Evolutionary conservation across 108 stramenopile species (phyloP).

Genomic region (Skeletonema tropicum): DNA sequence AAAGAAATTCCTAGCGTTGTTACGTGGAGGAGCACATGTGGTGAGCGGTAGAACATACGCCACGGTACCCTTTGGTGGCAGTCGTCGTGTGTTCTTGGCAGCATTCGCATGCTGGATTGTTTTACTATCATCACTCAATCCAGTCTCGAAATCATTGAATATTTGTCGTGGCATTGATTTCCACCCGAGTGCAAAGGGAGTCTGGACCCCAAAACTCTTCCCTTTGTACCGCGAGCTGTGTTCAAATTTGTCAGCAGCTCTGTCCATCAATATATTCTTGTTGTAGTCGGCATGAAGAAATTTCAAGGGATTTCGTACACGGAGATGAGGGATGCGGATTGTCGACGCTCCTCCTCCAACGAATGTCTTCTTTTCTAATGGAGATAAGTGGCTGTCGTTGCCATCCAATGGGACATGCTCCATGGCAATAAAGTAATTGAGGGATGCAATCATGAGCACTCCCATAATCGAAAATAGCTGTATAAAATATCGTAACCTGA

Average conservation of each 20-base stretch:
- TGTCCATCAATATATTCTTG: constrained; percentile 13
- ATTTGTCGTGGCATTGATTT: constrained; percentile 51
- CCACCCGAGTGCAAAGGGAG: constrained; percentile 40
- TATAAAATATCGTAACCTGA: constrained; percentile 30
- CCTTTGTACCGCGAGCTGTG: constrained; percentile 10
- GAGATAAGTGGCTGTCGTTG: neutral
- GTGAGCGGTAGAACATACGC: constrained; percentile 40
- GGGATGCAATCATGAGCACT: constrained; percentile 28
- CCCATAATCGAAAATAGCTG: constrained; percentile 30
- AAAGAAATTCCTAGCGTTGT: constrained; percentile 10
- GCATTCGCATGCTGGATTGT: constrained; percentile 14
- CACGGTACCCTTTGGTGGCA: constrained; percentile 38
- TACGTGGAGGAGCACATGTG: constrained; percentile 19
- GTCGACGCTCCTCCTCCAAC: constrained; percentile 31
- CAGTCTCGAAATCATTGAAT: constrained; percentile 26
- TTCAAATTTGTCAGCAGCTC: constrained; percentile 18
- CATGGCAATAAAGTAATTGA: constrained; percentile 44
- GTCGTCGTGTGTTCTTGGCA: constrained; percentile 10
- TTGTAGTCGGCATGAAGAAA: constrained; percentile 17
- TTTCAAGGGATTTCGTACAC: constrained; percentile 22
- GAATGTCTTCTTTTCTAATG: constrained; percentile 6
- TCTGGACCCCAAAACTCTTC: neutral
- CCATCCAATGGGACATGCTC: constrained; percentile 7
- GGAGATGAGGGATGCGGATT: constrained; percentile 24
- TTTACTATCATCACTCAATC: constrained; percentile 25